Evolutionary conservation across 805 yeast species (phyloP).

Genomic region (Yamadazyma paraphyllophila): DNA sequence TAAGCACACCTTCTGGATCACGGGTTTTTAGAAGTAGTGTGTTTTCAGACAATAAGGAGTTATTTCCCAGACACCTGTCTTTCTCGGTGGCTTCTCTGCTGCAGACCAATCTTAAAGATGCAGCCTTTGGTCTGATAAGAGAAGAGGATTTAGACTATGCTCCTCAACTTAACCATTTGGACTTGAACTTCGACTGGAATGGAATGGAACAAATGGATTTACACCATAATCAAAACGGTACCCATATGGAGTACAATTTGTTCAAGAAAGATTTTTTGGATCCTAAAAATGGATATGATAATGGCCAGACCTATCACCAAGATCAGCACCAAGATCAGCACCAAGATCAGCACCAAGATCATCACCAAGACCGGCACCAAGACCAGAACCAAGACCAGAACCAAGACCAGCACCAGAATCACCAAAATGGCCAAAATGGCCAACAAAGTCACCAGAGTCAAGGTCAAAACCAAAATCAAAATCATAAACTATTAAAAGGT

Average conservation of each 20-base stretch:
- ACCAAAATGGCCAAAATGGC: neutral
- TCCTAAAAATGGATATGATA: neutral
- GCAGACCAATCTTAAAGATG: conserved; percentile 53
- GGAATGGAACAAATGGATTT: conserved; percentile 29
- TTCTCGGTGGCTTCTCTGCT: conserved; percentile 28
- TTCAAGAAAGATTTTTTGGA: conserved; percentile 7
- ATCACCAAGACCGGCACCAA: neutral
- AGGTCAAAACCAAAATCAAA: neutral
- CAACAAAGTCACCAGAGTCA: too few species aligned
- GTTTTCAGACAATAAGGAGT: conserved; percentile 7
- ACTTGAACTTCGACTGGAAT: conserved; percentile 22
- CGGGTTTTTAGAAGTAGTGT: neutral
- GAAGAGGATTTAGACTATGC: conserved; percentile 62
- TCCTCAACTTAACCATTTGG: conserved; percentile 50
- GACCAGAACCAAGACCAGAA: neutral
- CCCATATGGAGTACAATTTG: conserved; percentile 6
- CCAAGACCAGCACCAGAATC: neutral
- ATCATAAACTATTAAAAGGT: neutral
- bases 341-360: neutral
- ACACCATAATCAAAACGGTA: conserved; percentile 8
- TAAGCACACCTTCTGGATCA: conserved; percentile 1
- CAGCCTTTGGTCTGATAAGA: conserved; percentile 28
- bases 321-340: neutral
- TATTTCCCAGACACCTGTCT: conserved; percentile 15
- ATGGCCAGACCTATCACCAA: neutral